A percentile compares a stretch with the other conserved stretches of the same genome.
These are phyloP conservation scores for Sanguinoderma infundibulare DNA, from an alignment of 1,284 basidiomycete species.

Conservation along the genomic window DNA sequence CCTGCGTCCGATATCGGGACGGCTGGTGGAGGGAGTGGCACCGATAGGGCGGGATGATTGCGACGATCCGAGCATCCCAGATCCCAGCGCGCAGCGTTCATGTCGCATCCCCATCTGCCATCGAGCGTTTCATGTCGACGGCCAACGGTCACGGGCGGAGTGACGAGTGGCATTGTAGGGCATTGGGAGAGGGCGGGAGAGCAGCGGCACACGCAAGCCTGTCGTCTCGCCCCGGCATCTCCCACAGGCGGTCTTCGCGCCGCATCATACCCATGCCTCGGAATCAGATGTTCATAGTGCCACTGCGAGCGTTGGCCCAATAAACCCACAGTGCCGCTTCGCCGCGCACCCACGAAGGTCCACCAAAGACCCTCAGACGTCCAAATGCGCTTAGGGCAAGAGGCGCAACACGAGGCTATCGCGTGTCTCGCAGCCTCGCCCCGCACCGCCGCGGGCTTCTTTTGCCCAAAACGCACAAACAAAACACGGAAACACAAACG, in stretches of 20 bases:
- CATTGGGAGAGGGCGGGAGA: neutral
- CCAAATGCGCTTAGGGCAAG: neutral
- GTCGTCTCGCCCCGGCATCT: conserved; percentile 4
- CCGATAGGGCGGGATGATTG: neutral
- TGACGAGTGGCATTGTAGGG: neutral
- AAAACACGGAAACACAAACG: no score
- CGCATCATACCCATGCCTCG: neutral
- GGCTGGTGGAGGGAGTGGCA: neutral
- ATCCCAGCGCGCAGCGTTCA: neutral
- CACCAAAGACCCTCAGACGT: neutral
- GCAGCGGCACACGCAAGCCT: neutral
- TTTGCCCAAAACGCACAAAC: neutral
- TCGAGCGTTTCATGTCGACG: neutral
- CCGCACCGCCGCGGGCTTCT: neutral
- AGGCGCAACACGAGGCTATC: conserved; percentile 8
- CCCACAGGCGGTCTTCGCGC: neutral
- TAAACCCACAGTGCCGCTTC: conserved; percentile 4
- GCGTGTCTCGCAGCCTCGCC: conserved; percentile 2
- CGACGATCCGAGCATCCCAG: neutral
- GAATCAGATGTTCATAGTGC: conserved; percentile 2
- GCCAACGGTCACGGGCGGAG: neutral
- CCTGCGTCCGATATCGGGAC: neutral
- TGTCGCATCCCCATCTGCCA: neutral
- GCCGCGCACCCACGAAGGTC: neutral
- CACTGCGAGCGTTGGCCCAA: neutral